These are phyloP conservation scores for Clarireedia monteithiana DNA, from an alignment of 2,329 filamentous ascomycete species.

Conservation along the genomic window DNA sequence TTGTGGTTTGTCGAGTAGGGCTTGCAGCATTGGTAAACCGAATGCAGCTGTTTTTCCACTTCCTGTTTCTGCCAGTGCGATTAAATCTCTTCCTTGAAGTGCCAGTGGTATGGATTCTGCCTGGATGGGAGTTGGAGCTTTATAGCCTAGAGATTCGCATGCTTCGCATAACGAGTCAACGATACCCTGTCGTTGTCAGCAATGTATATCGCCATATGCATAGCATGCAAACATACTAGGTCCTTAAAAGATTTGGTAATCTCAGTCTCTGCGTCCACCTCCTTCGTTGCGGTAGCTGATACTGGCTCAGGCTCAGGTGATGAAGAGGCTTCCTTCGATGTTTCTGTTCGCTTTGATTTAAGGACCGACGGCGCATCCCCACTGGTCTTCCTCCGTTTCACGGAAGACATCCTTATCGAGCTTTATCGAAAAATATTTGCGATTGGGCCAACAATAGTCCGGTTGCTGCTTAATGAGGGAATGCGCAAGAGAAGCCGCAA, in stretches of 20 bases:
- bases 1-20: conserved; percentile 80
- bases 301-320: conserved; percentile 4
- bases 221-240: conserved; percentile 28
- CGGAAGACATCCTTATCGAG: conserved; percentile 23
- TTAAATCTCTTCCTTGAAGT: conserved; percentile 74
- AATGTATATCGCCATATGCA: neutral
- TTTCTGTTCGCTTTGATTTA: conserved; percentile 14
- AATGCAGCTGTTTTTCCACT: conserved; percentile 96
- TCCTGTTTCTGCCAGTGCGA: conserved; percentile 91
- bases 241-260: conserved; percentile 41
- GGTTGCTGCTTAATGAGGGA: no score
- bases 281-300: conserved; percentile 2
- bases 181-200: conserved; percentile 49
- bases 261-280: conserved; percentile 16
- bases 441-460: no score
- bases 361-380: conserved; percentile 14
- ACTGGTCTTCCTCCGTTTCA: conserved; percentile 28
- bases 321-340: conserved; percentile 9
- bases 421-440: no score
- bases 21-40: conserved; percentile 84
- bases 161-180: conserved; percentile 85
- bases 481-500: no score
- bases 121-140: conserved; percentile 82
- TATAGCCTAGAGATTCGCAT: conserved; percentile 76
- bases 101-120: conserved; percentile 74